A percentile compares a stretch with the other conserved stretches of the same genome.
phyloP scores from a whole-genome alignment of 202 grass and related monocot species.

The Schoenoplectus tabernaemontani region DNA sequence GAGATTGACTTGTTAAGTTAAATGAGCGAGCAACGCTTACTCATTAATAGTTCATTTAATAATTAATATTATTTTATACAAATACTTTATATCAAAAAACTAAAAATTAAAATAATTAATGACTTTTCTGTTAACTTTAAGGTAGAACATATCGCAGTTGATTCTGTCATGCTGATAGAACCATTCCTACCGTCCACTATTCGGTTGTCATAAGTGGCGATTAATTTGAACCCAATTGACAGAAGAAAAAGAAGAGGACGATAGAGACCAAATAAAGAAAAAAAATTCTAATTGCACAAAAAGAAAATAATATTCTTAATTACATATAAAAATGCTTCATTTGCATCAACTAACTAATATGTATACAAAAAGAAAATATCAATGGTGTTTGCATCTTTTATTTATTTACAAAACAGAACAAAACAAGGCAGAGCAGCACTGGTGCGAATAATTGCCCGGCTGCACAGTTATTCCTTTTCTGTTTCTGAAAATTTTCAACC shows the following conservation, averaged over 20 bases:
- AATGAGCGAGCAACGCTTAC: too few species aligned
- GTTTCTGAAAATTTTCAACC: not conserved
- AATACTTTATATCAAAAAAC: too few species aligned
- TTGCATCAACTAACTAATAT: not conserved
- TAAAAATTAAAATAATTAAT: too few species aligned
- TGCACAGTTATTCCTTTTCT: not conserved
- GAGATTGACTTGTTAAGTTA: too few species aligned
- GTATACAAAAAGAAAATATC: not conserved
- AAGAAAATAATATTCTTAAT: not conserved
- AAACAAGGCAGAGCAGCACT: not conserved
- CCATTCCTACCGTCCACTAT: not conserved
- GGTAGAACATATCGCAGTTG: too few species aligned
- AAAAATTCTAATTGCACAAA: not conserved
- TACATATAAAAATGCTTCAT: not conserved
- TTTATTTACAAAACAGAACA: not conserved
- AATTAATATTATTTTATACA: too few species aligned
- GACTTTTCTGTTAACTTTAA: too few species aligned
- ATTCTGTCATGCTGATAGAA: not conserved
- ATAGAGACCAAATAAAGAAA: not conserved
- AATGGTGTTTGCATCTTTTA: not conserved
- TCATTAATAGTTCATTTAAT: too few species aligned
- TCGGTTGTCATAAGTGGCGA: not conserved
- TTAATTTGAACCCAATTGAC: too few species aligned
- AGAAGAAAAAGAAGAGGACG: not conserved
- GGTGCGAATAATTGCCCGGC: constrained; percentile 6